Base-by-base conservation (phyloP, 78 protist species). In the Dictyostelium discoideum region DNA sequence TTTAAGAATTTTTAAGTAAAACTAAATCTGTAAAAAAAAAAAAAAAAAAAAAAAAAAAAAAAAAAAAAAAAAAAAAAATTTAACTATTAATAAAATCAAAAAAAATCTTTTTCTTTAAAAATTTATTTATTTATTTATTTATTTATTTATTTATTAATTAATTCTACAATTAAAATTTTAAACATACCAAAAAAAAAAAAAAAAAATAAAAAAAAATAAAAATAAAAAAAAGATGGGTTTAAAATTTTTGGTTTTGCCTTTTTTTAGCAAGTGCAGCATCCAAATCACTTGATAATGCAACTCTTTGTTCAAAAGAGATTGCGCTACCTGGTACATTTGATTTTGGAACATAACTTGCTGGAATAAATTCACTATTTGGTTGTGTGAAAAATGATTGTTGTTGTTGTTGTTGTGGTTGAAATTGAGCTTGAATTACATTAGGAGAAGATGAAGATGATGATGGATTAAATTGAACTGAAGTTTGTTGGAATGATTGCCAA, bases 201-300 rank as follows among this genome's bases (percentile, higher is more conserved):
- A 16, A 16, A 54, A 16, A 54, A 54, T 14, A 54, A 54, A 54
- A 54, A 54, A 54, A 54, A 14, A 3, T 54, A 1, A 13, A 7
- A 13, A 7, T 54, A 16, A 16, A 5, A 54, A 54, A 54, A 16
- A 54, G 16, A 54, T 54, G 65, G 5, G 20, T 54, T 54, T 54
- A 54, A 54, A 54, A 54, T 16, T 54, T 54, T 54, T 54, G 65
- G 5, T 54, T 54, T 54, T 54, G 65, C 65, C 63, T 29, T 54
- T 57, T 88, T 65, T 81, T 88, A 11, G 84, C 84, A 40, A 88
- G 50, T 67, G 94, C 94, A 32, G 94, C 94, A 80, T 88, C 94
- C 22, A 88, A 57, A 29, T 88, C 94, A 22, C 54, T 26, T 9
- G 80, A n/a, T 9, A 88, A n/a, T 4, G 94, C 94, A 4, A 88